Base-by-base conservation (phyloP, 192 early-diverging fungal species). In the Lobulomyces angularis region DNA sequence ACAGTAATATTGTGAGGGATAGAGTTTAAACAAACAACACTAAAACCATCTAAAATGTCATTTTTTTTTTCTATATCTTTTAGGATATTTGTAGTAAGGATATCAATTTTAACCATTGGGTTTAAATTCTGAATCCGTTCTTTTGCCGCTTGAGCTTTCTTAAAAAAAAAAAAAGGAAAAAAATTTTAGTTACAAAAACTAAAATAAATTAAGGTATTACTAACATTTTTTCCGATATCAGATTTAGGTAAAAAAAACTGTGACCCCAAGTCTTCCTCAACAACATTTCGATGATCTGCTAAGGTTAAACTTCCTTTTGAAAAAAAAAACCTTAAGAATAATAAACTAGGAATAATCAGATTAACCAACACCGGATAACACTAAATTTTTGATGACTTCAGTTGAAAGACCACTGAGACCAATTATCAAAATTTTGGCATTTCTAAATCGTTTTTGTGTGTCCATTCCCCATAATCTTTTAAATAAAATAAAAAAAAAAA, bases 381-480 rank as follows among this genome's bases (percentile, higher is more conserved):
- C 87, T 28, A 95, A 59, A 57, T 97, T 97, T 57, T 97, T 97
- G 62, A 77, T 69, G 17, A 88, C 65, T 52, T 97, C 93, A 42
- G 81, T 84, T 26, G 74, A 75, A 27, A 93, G 56, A 0, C 78
- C 80, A 34, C 63, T 75, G 14, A 86, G 55, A 6, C 84, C 83
- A 14, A 66, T 56, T 17, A 95, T 55, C 17, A 88, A 66, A 37
- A 95, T 77, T 3, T 72, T 66, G 25, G 88, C 59, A 21, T 73
- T 77, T 33, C 83, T 65, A 59, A 97, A 83, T 84, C 79, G 58
- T 41, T 71, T 71, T 50, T 97, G 93, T 20, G 90, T 84, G 44
- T 93, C 87, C 35, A 95, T 44, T 7, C 93, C 93, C 93, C 93
- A 97, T 16, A 97, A 64, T 37, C 93, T n/a, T n/a, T n/a, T n/a